A percentile compares a stretch with the other conserved stretches of the same genome.
Conservation (phyloP, 2,329 filamentous ascomycete species). For the Fusarium annulatum region DNA sequence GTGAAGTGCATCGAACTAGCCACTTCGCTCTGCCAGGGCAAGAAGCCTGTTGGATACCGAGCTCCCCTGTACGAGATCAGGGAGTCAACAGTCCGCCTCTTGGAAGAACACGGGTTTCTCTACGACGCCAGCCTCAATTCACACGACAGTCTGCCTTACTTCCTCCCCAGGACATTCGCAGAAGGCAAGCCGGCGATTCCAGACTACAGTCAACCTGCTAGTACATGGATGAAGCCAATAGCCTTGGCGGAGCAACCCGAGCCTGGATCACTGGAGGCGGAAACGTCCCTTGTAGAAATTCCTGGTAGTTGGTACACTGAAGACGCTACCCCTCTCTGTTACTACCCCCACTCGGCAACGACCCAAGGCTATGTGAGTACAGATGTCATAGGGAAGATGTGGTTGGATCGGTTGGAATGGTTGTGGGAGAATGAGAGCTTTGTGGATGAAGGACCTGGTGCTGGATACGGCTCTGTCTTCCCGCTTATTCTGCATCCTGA, state of each 20-base stretch:
- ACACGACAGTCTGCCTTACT: neutral
- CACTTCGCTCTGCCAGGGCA: rapidly evolving
- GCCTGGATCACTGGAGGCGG: rapidly evolving
- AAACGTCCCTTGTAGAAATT: neutral
- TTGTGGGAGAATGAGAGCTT: neutral
- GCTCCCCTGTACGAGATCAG: neutral
- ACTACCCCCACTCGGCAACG: neutral
- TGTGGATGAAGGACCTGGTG: neutral
- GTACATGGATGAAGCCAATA: neutral
- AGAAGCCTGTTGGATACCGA: neutral
- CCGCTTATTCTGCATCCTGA: neutral
- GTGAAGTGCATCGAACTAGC: neutral
- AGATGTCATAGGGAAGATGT: neutral
- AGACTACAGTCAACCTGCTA: neutral
- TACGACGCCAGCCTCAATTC: neutral
- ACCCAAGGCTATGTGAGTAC: neutral
- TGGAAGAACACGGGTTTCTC: neutral
- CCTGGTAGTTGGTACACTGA: constrained; percentile 1
- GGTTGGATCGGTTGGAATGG: neutral
- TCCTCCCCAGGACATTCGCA: neutral
- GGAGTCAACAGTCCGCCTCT: rapidly evolving
- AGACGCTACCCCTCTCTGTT: neutral
- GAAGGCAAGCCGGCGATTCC: neutral
- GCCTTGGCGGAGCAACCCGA: rapidly evolving
- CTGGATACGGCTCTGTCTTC: neutral